These are phyloP conservation scores for Vaccinium corymbosum DNA, from an alignment of 148 eudicot genomes.

Conservation along the genomic window DNA sequence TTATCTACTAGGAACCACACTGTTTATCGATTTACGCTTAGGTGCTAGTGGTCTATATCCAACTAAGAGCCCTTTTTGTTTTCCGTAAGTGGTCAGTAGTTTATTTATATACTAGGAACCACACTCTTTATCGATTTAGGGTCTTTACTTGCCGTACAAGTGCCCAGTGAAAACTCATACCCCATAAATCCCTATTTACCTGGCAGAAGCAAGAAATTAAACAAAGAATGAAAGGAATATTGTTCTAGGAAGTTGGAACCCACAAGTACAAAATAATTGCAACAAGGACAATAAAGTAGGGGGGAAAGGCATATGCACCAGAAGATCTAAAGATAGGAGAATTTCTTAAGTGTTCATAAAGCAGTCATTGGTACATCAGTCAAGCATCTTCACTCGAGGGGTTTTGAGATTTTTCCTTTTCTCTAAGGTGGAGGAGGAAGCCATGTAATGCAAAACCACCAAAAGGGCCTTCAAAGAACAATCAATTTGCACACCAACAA, in stretches of 20 bases:
- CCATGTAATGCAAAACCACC: neutral
- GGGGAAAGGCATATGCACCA: neutral
- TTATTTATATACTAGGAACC: no score
- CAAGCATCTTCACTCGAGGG: neutral
- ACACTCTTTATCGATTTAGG: no score
- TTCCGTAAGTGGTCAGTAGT: no score
- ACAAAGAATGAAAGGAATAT: neutral
- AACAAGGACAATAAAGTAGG: constrained; percentile 3
- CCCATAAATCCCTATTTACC: neutral
- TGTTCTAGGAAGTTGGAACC: neutral
- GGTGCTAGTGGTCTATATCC: no score
- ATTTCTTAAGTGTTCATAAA: neutral
- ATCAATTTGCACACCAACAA: neutral
- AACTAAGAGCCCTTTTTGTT: no score
- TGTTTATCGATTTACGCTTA: no score
- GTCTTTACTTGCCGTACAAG: no score
- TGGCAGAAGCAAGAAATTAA: neutral
- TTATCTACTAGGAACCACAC: no score
- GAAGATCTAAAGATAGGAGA: neutral
- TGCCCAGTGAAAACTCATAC: neutral
- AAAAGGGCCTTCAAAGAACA: neutral
- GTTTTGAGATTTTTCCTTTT: neutral
- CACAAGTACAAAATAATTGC: neutral
- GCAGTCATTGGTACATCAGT: neutral
- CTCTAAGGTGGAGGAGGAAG: neutral